These are phyloP conservation scores for Entelexis sorbosivorans DNA, from an alignment of 1,139 yeast genomes.

Conservation along the genomic window DNA sequence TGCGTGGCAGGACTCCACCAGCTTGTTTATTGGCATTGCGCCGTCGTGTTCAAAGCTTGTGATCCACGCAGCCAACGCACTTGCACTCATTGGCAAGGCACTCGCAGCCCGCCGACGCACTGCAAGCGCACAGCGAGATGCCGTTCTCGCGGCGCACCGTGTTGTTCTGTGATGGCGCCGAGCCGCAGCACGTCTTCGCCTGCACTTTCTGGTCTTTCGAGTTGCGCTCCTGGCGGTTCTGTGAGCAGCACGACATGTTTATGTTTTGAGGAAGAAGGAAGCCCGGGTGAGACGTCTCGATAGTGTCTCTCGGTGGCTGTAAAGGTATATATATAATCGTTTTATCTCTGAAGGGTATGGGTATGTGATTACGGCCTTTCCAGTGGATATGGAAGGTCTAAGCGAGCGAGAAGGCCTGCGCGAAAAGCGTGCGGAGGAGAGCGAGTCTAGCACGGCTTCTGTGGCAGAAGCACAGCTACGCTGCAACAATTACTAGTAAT, in stretches of 20 bases:
- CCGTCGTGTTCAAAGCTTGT: constrained; percentile 11
- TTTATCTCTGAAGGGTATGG: constrained; percentile 1
- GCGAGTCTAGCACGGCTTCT: no score
- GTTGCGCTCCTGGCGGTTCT: background rate
- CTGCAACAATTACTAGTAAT: no score
- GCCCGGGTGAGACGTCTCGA: constrained; percentile 23
- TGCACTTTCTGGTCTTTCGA: background rate
- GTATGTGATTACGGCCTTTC: background rate
- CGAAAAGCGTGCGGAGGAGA: no score
- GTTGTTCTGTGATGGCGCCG: background rate
- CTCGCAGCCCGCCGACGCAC: constrained; percentile 14
- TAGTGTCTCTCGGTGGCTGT: constrained; percentile 23
- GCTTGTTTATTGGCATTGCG: no score
- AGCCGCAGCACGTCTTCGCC: constrained; percentile 14
- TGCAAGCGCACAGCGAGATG: constrained; percentile 18
- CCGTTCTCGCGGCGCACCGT: constrained; percentile 16
- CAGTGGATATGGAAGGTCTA: background rate
- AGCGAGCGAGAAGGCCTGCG: background rate
- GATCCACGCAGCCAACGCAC: constrained; percentile 18
- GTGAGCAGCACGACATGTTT: constrained; percentile 18
- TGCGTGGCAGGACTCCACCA: no score
- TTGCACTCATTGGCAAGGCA: constrained; percentile 19
- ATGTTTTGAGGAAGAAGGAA: background rate
- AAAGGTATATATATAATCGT: background rate
- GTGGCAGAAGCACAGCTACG: no score